A percentile compares a stretch with the other conserved stretches of the same genome.
phyloP scores from a whole-genome alignment of 2,329 filamentous ascomycete genomes.

The Talaromyces sp. region DNA sequence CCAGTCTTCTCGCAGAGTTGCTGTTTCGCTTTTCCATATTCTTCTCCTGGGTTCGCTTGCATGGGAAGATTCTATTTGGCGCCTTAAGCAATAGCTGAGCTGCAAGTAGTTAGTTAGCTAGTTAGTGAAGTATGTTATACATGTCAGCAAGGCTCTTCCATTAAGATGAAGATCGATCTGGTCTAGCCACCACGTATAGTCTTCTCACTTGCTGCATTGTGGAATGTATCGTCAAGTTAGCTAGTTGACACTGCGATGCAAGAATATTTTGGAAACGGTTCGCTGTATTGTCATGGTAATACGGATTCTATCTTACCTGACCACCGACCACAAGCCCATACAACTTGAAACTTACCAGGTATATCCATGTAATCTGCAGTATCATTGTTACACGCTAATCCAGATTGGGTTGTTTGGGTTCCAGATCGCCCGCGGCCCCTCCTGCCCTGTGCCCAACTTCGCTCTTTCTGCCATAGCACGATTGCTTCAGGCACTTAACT shows the following conservation, averaged over 20 bases:
- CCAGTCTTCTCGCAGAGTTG: not conserved
- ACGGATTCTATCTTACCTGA: not conserved
- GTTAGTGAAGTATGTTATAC: not conserved
- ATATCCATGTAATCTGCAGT: not conserved
- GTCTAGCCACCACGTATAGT: not conserved
- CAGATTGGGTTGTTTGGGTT: not conserved
- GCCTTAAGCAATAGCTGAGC: too few species aligned
- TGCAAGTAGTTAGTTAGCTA: not conserved
- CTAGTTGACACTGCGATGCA: not conserved
- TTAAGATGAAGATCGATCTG: not conserved
- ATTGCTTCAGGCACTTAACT: constrained; percentile 9
- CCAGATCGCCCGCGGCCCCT: constrained; percentile 12
- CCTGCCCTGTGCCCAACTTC: constrained; percentile 8
- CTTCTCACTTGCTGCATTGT: not conserved
- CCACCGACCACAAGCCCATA: not conserved
- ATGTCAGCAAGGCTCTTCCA: too few species aligned
- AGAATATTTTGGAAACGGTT: too few species aligned
- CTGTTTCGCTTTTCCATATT: not conserved
- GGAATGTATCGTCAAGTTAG: not conserved
- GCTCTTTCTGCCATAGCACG: constrained; percentile 3
- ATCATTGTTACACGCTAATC: not conserved
- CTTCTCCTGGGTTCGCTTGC: not conserved
- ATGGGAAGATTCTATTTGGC: not conserved
- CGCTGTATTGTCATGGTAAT: not conserved
- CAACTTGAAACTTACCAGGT: too few species aligned